Evolutionary conservation across 805 yeast genomes (phyloP).

Genomic region (Candida schatavii): DNA sequence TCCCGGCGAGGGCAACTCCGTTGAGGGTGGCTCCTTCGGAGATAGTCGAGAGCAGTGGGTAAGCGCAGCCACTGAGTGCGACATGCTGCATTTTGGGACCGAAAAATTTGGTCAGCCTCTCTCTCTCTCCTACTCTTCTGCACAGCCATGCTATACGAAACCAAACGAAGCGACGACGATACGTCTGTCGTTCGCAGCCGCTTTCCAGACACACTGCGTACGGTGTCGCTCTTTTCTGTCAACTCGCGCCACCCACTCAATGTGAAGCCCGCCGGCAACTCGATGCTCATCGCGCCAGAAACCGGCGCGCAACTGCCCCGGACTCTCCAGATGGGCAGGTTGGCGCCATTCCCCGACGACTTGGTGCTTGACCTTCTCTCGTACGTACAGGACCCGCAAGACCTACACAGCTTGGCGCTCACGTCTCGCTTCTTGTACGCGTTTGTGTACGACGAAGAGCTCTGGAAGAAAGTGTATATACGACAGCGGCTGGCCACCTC

Average conservation of each 20-base stretch:
- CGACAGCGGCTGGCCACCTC: slow-evolving; percentile 4
- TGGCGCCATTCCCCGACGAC: slow-evolving; percentile 61
- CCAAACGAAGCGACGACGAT: too few species aligned
- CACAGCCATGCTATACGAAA: too few species aligned
- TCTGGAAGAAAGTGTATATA: slow-evolving; percentile 68
- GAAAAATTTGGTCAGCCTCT: too few species aligned
- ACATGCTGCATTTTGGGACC: too few species aligned
- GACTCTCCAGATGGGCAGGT: slow-evolving; percentile 48
- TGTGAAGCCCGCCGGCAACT: slow-evolving; percentile 74
- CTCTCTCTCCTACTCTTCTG: too few species aligned
- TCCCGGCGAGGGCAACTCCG: too few species aligned
- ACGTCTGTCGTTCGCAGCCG: too few species aligned
- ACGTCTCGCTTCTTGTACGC: slow-evolving; percentile 71
- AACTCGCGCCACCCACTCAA: slow-evolving; percentile 64
- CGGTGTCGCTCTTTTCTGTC: slow-evolving; percentile 20
- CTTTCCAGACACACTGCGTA: slow-evolving; percentile 8
- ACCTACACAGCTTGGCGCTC: slow-evolving; percentile 52
- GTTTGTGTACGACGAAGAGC: slow-evolving; percentile 69
- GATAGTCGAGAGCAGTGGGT: too few species aligned
- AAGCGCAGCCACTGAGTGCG: too few species aligned
- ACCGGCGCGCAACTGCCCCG: slow-evolving; percentile 9
- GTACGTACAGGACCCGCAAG: slow-evolving; percentile 43
- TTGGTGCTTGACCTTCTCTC: slow-evolving; percentile 52
- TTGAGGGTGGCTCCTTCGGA: too few species aligned
- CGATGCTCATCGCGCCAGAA: slow-evolving; percentile 33